phyloP scores from a whole-genome alignment of 768 basidiomycete genomes.

The Tephrocybe sp. region DNA sequence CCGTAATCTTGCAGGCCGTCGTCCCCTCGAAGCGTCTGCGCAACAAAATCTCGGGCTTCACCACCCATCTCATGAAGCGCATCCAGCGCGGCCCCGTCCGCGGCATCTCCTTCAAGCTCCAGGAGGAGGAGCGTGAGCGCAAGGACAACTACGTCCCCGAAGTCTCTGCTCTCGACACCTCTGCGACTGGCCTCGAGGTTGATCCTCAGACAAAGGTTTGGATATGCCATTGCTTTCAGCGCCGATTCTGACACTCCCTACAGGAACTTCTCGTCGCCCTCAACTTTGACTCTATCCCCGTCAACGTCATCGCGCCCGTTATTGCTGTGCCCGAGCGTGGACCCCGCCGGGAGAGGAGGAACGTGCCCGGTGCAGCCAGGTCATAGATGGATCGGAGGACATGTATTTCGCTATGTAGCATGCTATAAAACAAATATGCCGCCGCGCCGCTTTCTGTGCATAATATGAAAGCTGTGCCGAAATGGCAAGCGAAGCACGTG shows the following conservation, averaged over 20 bases:
- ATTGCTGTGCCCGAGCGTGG: conserved; percentile 68
- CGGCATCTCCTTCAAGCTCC: conserved; percentile 99
- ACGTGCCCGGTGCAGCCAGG: conserved; percentile 78
- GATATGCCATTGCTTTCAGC: background rate
- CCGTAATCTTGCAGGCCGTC: conserved; percentile 53
- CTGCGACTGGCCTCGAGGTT: conserved; percentile 74
- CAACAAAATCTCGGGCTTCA: conserved; percentile 99
- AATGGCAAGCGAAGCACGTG: conserved; percentile 4
- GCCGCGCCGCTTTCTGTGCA: background rate
- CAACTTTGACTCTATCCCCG: conserved; percentile 92
- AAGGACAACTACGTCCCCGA: conserved; percentile 99
- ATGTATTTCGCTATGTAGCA: conserved; percentile 6
- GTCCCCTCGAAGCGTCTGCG: conserved; percentile 98
- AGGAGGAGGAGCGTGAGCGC: conserved; percentile 98
- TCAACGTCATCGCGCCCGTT: conserved; percentile 67
- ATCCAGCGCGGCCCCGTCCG: conserved; percentile 98
- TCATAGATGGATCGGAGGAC: conserved; percentile 19
- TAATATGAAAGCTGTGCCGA: too few relatives aligned
- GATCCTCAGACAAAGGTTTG: conserved; percentile 91
- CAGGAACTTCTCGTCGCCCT: conserved; percentile 87
- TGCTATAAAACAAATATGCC: conserved; percentile 16
- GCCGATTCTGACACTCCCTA: background rate
- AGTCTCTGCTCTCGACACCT: conserved; percentile 90
- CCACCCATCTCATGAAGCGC: conserved; percentile 99
- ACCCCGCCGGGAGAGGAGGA: conserved; percentile 72